Evolutionary conservation across 1,139 yeast genomes (phyloP).

Genomic region (Yamadazyma jaroonii): DNA sequence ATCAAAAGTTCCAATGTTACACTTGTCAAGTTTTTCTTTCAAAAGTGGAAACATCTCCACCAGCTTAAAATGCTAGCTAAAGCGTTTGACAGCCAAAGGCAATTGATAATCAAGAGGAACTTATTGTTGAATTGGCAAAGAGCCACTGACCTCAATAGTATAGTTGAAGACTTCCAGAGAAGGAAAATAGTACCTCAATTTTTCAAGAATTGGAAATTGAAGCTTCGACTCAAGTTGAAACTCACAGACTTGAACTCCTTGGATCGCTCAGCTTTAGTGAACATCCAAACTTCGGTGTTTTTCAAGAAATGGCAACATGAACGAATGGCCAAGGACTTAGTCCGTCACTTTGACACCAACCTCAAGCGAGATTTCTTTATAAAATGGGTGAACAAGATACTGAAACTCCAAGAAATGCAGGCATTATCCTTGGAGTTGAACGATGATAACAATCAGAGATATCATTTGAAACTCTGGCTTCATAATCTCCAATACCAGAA

Average conservation of each 20-base stretch:
- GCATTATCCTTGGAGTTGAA: background rate
- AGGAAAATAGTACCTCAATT: conserved; percentile 4
- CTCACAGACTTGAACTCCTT: background rate
- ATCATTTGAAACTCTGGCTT: conserved; percentile 5
- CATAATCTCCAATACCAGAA: conserved; percentile 4
- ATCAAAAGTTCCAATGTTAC: background rate
- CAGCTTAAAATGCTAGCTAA: conserved; percentile 6
- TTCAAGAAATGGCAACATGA: conserved; percentile 6
- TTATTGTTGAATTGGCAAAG: conserved; percentile 14
- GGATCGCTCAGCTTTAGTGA: background rate
- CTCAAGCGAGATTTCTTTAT: background rate
- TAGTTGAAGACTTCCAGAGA: conserved; percentile 14
- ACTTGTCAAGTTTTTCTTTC: conserved; percentile 8
- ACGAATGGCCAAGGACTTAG: background rate
- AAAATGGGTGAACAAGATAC: background rate
- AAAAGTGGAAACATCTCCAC: conserved; percentile 12
- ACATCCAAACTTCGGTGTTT: background rate
- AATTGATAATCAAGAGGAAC: conserved; percentile 6
- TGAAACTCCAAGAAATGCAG: background rate
- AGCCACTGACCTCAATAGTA: conserved; percentile 2
- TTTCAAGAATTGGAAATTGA: conserved; percentile 17
- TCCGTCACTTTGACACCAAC: background rate
- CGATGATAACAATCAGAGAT: background rate
- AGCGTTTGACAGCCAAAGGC: conserved; percentile 6
- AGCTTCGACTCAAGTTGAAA: conserved; percentile 2